Conservation (phyloP, 495 filamentous ascomycete species). For the Staphylotrichum longicolle region DNA sequence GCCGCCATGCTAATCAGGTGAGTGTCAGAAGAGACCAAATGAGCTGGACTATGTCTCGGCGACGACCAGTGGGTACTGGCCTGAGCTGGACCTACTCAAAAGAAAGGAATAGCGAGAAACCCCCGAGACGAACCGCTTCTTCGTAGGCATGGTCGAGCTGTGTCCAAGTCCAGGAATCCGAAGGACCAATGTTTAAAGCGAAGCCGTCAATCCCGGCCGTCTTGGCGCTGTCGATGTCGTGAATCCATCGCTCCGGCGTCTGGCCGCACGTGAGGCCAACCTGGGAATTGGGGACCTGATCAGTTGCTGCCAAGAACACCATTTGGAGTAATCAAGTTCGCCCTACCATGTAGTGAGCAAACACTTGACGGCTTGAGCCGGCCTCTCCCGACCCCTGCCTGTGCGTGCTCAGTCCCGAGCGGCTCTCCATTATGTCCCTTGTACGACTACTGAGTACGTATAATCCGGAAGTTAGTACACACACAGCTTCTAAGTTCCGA, state of each 20-base stretch:
- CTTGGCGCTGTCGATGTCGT: constrained; percentile 60
- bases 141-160: constrained; percentile 54
- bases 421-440: constrained; percentile 10
- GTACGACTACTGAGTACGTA: too few relatives aligned
- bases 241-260: constrained; percentile 52
- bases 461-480: too few relatives aligned
- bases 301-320: background rate
- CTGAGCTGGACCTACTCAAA: constrained; percentile 52
- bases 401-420: background rate
- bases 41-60: too few relatives aligned
- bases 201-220: constrained; percentile 69
- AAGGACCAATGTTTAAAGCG: constrained; percentile 63
- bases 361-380: constrained; percentile 25
- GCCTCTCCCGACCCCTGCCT: background rate
- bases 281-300: constrained; percentile 16
- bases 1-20: constrained; percentile 39
- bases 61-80: too few relatives aligned
- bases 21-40: background rate
- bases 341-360: constrained; percentile 49
- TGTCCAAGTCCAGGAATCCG: constrained; percentile 48
- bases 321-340: background rate
- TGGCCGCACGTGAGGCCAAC: constrained; percentile 47
- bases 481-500: too few relatives aligned
- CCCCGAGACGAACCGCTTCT: constrained; percentile 50
- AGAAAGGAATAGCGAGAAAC: constrained; percentile 65